Conservation (phyloP, 2,329 filamentous ascomycete genomes). For the Fusarium proliferatum region DNA sequence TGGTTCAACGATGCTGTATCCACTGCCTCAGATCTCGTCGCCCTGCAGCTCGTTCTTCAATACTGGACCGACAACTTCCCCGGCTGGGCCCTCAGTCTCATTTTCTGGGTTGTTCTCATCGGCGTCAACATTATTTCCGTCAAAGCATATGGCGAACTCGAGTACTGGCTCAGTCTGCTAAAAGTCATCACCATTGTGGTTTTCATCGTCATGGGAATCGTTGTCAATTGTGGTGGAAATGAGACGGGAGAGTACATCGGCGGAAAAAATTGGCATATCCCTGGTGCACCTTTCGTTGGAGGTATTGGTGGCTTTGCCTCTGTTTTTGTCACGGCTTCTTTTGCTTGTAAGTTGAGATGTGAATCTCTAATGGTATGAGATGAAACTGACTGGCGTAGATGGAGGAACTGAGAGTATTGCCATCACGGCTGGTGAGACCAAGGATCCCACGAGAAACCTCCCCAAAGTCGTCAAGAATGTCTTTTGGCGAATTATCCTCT, state of each 20-base stretch:
- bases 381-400: slow-evolving; percentile 33
- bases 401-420: slow-evolving; percentile 72
- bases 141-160: slow-evolving; percentile 55
- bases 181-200: slow-evolving; percentile 66
- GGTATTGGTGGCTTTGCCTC: slow-evolving; percentile 74
- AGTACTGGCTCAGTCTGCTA: slow-evolving; percentile 67
- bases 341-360: slow-evolving; percentile 61
- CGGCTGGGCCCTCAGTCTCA: slow-evolving; percentile 70
- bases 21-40: slow-evolving; percentile 67
- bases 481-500: slow-evolving; percentile 71
- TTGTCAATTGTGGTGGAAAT: slow-evolving; percentile 64
- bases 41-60: slow-evolving; percentile 62
- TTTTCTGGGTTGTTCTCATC: slow-evolving; percentile 69
- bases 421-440: slow-evolving; percentile 74
- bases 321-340: slow-evolving; percentile 63
- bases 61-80: slow-evolving; percentile 73
- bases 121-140: slow-evolving; percentile 51
- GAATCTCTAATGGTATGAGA: not conserved
- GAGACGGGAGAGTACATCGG: slow-evolving; percentile 65
- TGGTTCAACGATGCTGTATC: slow-evolving; percentile 73
- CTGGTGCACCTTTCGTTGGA: slow-evolving; percentile 71
- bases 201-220: slow-evolving; percentile 73
- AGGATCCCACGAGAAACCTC: slow-evolving; percentile 68
- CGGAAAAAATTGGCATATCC: slow-evolving; percentile 66
- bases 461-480: slow-evolving; percentile 73